Base-by-base conservation (phyloP, 1,139 yeast genomes). In the Pneumocystis jirovecii region DNA sequence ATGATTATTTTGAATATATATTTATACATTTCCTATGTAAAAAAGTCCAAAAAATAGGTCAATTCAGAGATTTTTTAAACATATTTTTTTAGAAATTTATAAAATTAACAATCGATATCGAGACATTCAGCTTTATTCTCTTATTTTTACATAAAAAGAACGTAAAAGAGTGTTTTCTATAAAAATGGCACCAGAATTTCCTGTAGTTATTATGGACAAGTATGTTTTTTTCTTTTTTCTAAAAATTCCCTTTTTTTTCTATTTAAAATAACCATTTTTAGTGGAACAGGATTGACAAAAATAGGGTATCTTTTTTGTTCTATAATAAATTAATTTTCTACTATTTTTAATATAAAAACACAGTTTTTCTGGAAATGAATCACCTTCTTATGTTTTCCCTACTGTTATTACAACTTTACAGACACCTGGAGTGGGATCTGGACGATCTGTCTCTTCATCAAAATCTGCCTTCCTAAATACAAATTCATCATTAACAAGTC, bases 231-330 rank as follows among this genome's bases (percentile, higher is more conserved):
- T 37, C 17, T 34, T 29, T 45, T 37, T 57, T 40, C 17, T 19
- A 19, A 61, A 50, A 56, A 62, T 63, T 35, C 29, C 40, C 29
- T 37, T 61, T 37, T 39, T 5, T 60, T 40, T 15, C 29, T 12
- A 29, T 29, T 60, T 35, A n/a, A 62, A 35, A 15, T 19, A 34
- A 29, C 19, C 10, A 44, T 44, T 56, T 65, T 57, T 81, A 87
- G 87, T 74, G 99, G 99, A 81, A 93, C 99, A 70, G 99, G 99
- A 69, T 81, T 91, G 72, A 93, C 98, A 74, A 93, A 93, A 76
- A 82, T 93, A 70, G 99, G 99, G 65, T 64, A 64, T 34, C 34
- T 31, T 31, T 56, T 35, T 56, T 39, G 15, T 2, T 10, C 10
- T 1, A 61, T 59, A 29, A 62, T 12, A 15, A 39, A 12, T 8